Conservation (phyloP, 2,329 filamentous ascomycete species). For the Monosporascus sp. region DNA sequence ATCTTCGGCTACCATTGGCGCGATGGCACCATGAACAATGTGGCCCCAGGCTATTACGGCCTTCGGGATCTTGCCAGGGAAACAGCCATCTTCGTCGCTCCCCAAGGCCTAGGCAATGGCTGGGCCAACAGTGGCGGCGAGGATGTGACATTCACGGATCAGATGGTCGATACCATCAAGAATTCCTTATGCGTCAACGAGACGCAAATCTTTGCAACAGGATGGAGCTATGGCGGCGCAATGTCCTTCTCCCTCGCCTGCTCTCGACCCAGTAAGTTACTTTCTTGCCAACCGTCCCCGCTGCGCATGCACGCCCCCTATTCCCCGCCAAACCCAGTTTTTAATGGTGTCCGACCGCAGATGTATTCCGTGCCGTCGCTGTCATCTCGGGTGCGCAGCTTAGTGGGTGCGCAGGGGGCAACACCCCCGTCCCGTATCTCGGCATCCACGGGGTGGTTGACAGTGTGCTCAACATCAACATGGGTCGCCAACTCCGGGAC, state of each 20-base stretch:
- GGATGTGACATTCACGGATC: slow-evolving; percentile 36
- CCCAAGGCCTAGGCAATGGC: slow-evolving; percentile 35
- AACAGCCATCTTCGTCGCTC: slow-evolving; percentile 37
- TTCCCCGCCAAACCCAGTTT: background rate
- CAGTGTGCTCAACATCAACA: slow-evolving; percentile 28
- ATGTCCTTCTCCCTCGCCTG: slow-evolving; percentile 39
- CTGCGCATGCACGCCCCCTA: no score
- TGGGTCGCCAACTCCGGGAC: slow-evolving; percentile 31
- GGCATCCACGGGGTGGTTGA: slow-evolving; percentile 35
- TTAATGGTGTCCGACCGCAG: slow-evolving; percentile 3
- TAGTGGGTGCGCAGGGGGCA: slow-evolving; percentile 32
- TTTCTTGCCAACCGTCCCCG: background rate
- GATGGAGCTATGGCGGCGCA: slow-evolving; percentile 40
- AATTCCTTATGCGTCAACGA: slow-evolving; percentile 37
- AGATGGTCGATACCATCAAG: slow-evolving; percentile 32
- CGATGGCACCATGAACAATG: slow-evolving; percentile 31
- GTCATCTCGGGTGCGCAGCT: slow-evolving; percentile 28
- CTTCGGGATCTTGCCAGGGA: slow-evolving; percentile 30
- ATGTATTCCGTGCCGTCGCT: slow-evolving; percentile 33
- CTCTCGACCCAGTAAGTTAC: slow-evolving; percentile 25
- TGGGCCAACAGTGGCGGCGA: slow-evolving; percentile 38
- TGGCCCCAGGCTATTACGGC: slow-evolving; percentile 35
- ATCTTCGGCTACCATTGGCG: slow-evolving; percentile 39
- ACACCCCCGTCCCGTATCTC: slow-evolving; percentile 33
- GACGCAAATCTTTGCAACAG: slow-evolving; percentile 35